phyloP scores from a whole-genome alignment of 116 monocot genomes.

The Trichopus zeylanicus region DNA sequence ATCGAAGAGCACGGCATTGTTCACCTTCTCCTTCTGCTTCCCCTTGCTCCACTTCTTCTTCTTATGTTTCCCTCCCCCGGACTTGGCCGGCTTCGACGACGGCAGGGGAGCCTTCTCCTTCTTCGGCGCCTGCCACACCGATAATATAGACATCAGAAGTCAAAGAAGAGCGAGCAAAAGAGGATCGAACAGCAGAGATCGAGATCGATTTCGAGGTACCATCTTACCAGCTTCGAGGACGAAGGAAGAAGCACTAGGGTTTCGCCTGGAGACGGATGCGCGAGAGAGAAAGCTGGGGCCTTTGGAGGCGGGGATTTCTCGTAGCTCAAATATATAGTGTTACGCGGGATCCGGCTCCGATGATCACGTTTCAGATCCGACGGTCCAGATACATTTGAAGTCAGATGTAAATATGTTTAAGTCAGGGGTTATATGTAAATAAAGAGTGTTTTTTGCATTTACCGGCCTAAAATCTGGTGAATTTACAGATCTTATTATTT shows the following conservation, averaged over 20 bases:
- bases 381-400: too few species aligned
- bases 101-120: constrained; percentile 53
- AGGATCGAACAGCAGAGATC: neutral
- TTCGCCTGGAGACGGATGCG: neutral
- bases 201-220: neutral
- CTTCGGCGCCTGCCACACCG: constrained; percentile 44
- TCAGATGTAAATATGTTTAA: too few species aligned
- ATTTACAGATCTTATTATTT: too few species aligned
- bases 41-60: constrained; percentile 2
- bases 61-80: neutral
- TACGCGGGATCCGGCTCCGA: too few species aligned
- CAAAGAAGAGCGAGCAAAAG: neutral
- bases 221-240: neutral
- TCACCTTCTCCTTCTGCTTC: constrained; percentile 2
- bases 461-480: too few species aligned
- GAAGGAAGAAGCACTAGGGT: neutral
- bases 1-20: neutral
- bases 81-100: neutral
- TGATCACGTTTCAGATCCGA: too few species aligned
- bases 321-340: too few species aligned
- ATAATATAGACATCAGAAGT: neutral
- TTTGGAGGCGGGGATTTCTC: too few species aligned
- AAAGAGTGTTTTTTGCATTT: too few species aligned
- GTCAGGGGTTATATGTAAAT: too few species aligned
- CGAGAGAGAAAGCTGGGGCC: too few species aligned